Evolutionary conservation across 306 rosid genomes (phyloP).

Genomic region (Trichosanthes cucumerina): DNA sequence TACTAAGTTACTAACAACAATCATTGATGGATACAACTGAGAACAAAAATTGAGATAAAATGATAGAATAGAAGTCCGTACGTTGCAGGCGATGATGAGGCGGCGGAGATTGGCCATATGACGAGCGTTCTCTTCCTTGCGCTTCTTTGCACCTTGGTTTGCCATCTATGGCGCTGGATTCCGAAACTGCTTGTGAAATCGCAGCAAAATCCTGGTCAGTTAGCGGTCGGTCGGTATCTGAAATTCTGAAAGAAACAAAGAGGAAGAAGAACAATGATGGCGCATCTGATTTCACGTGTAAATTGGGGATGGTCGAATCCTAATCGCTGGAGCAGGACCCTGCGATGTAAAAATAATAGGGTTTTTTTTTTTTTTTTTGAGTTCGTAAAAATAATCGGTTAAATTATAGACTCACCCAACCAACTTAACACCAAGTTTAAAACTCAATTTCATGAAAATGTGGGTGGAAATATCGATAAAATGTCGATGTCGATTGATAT

Average conservation of each 20-base stretch:
- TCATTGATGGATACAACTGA: not conserved
- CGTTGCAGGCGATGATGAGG: conserved; percentile 70
- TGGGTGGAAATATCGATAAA: too few species aligned
- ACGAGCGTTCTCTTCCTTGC: conserved; percentile 79
- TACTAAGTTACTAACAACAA: not conserved
- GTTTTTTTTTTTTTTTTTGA: too few species aligned
- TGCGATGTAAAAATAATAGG: too few species aligned
- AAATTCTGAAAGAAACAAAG: not conserved
- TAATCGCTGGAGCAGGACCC: too few species aligned
- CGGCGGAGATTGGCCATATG: conserved; percentile 73
- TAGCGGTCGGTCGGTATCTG: not conserved
- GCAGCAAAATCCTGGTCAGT: not conserved
- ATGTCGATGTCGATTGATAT: too few species aligned
- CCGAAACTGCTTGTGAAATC: not conserved
- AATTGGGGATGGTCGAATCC: too few species aligned
- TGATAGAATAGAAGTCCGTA: not conserved
- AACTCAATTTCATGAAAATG: too few species aligned
- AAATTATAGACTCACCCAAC: too few species aligned
- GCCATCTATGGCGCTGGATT: conserved; percentile 37
- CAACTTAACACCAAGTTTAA: too few species aligned
- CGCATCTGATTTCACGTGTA: not conserved
- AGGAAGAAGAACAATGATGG: not conserved
- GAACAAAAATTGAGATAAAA: not conserved
- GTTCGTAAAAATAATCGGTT: too few species aligned
- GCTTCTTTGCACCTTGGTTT: conserved; percentile 96